Evolutionary conservation across 2,329 filamentous ascomycete species (phyloP), one percentile per base, ranked within the genome.

Genomic region (Aspergillus amoenus): DNA sequence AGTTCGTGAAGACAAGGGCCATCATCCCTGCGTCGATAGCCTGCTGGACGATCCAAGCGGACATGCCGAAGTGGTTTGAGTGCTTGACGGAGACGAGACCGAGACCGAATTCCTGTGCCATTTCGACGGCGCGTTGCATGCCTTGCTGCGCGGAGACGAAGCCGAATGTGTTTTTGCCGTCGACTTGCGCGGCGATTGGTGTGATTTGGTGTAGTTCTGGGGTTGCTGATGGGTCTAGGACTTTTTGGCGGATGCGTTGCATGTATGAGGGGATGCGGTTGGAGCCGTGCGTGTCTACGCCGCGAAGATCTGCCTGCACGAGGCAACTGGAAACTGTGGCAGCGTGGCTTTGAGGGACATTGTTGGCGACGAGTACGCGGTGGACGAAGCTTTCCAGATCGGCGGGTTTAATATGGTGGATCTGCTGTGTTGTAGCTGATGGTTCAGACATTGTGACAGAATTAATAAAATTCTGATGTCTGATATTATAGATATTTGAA

Each of bases 51-150:
- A 92, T 69, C 88, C 89, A 93, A 0, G 90, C 90, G 3, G 83
- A 83, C 90, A 94, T 94, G 53, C 90, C 90, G 66, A 90, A 93
- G 71, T 93, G 89, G 66, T 93, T 93, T 41, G 86, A 89, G 73
- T 88, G 87, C 71, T 87, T 89, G 67, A 93, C 79, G 57, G 83
- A 85, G 0, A 88, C 88, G 82, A 94, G 86, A 24, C 90, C 90
- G 61, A 93, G 89, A 12, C 89, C 89, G 65, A 71, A 78, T 1
- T 65, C 86, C 22, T 78, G 73, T 0, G 89, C 89, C 74, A 88
- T 86, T 9, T 83, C 79, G 45, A 92, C 84, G 0, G 89, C 89
- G 0, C 81, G 79, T 1, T 73, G 70, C 86, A 93, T 93, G 24
- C 82, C 89, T 54, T 74, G 66, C 45, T 85, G 79, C 0, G 88